Evolutionary conservation across 2,329 filamentous ascomycete genomes (phyloP), one percentile per base, ranked within the genome.

Genomic region (Calonectria montana): DNA sequence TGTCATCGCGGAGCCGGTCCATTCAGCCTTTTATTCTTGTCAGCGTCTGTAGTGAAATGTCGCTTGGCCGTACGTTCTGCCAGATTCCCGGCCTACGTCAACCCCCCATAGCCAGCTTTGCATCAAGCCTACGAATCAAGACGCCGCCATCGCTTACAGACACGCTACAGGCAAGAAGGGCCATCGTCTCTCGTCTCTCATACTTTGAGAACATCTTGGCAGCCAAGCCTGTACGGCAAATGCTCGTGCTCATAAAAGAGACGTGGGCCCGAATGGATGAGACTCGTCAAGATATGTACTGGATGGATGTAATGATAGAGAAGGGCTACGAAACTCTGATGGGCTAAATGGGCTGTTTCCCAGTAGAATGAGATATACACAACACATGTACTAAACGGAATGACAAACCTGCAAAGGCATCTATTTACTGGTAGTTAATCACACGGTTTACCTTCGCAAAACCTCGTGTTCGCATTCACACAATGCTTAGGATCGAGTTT

Each of bases 11-110:
- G 29, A 86, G 85, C 1, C 82, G 84, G 53, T 86, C 84, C 23
- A 82, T 86, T 5, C 85, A 87, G 70, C 86, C 85, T 2, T 78
- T 87, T 21, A 75, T 87, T 4, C 81, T 87, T 1, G 82, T 87
- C 13, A 82, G 83, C 18, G 82, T 84, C 21, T 84, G 84, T 4
- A 84, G 83, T 21, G 85, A 88, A 67, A 78, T 88, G 18, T 82
- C 82, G 16, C 79, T 84, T 21, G 81, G 82, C 53, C 82, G 81
- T 3, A 73, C 69, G 8, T 71, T 63, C 23, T 61, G 66, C 37
- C 41, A 66, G 9, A 61, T 73, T 3, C 43, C 63, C 12, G 57
- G 57, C 3, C 4, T 74, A 7, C 75, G 67, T 2, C 62, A 65
- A 55, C 61, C 43, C 13, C 68, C 70, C 0, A 70, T 77, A 13